These are phyloP conservation scores for Penicilliopsis zonata DNA, from an alignment of 495 filamentous ascomycete species.

Conservation along the genomic window DNA sequence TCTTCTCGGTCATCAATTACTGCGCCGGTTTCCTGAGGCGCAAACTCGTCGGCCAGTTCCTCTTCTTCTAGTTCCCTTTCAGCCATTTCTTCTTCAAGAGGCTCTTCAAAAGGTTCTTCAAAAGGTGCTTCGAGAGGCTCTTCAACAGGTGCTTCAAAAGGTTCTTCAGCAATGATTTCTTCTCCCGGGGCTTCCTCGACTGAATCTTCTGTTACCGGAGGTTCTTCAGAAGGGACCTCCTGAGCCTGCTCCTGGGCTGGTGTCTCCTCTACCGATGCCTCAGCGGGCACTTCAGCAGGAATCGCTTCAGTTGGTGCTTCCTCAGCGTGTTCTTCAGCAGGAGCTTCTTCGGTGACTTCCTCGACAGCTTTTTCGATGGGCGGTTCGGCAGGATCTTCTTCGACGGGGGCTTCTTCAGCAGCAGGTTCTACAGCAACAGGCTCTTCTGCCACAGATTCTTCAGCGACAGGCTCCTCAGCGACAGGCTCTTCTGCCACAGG, in stretches of 20 bases:
- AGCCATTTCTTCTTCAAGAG: too few relatives aligned
- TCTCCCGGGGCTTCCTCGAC: too few relatives aligned
- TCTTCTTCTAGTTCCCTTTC: too few relatives aligned
- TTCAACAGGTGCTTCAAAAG: too few relatives aligned
- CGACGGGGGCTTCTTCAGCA: conserved; percentile 4
- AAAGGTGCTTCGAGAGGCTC: too few relatives aligned
- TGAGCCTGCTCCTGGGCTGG: too few relatives aligned
- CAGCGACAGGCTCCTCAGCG: conserved; percentile 3
- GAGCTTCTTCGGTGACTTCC: conserved; percentile 1
- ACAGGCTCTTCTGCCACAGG: conserved; percentile 12
- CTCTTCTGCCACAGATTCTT: conserved; percentile 4
- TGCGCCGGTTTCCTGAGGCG: conserved; percentile 1
- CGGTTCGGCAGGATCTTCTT: conserved; percentile 5
- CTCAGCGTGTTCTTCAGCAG: conserved; percentile 4
- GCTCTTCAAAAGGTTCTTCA: too few relatives aligned
- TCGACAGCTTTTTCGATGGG: conserved; percentile 3
- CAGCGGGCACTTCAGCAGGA: conserved; percentile 5
- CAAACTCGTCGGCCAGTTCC: too few relatives aligned
- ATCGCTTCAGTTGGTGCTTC: conserved; percentile 3
- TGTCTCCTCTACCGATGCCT: conserved; percentile 5
- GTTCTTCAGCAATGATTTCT: too few relatives aligned
- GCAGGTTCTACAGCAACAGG: conserved; percentile 3
- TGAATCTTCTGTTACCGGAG: conserved; percentile 2
- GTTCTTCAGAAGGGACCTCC: conserved; percentile 5
- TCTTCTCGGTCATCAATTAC: conserved; percentile 1